Conservation (phyloP, 2,329 filamentous ascomycete species). For the Reticulascus tulasneorum region DNA sequence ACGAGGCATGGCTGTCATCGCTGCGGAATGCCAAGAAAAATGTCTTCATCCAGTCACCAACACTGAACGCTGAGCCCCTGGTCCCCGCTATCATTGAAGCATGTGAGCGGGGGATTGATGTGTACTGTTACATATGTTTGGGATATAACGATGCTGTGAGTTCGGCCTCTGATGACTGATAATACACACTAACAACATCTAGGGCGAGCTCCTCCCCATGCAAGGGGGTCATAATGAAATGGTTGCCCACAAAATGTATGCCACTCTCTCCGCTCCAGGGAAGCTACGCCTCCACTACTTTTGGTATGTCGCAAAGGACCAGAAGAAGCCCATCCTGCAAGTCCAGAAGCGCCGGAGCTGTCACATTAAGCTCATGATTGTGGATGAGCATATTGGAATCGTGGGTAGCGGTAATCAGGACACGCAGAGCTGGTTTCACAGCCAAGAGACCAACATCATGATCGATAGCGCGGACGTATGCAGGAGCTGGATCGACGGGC, state of each 20-base stretch:
- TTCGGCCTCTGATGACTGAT: slow-evolving; percentile 10
- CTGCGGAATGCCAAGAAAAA: slow-evolving; percentile 58
- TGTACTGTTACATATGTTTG: slow-evolving; percentile 69
- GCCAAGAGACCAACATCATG: slow-evolving; percentile 74
- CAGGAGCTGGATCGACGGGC: slow-evolving; percentile 10
- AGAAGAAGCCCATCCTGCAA: slow-evolving; percentile 63
- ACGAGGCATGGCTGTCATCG: slow-evolving; percentile 69
- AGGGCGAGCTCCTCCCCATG: slow-evolving; percentile 70
- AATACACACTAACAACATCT: not conserved
- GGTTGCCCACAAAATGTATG: slow-evolving; percentile 57
- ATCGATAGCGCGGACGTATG: slow-evolving; percentile 63
- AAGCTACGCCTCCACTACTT: slow-evolving; percentile 53
- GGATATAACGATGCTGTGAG: slow-evolving; percentile 70
- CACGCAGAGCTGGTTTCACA: slow-evolving; percentile 76
- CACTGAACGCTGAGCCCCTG: slow-evolving; percentile 68
- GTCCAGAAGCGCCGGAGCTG: slow-evolving; percentile 63
- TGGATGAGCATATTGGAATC: slow-evolving; percentile 64
- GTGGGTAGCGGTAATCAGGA: slow-evolving; percentile 77
- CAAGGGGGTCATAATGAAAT: slow-evolving; percentile 76
- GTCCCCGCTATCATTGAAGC: slow-evolving; percentile 61
- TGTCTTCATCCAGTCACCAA: slow-evolving; percentile 77
- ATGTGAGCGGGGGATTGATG: slow-evolving; percentile 61
- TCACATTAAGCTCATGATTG: slow-evolving; percentile 75
- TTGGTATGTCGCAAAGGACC: slow-evolving; percentile 73
- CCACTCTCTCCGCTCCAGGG: slow-evolving; percentile 43